Base-by-base conservation (phyloP, 805 yeast species). In the Candida succiphila region DNA sequence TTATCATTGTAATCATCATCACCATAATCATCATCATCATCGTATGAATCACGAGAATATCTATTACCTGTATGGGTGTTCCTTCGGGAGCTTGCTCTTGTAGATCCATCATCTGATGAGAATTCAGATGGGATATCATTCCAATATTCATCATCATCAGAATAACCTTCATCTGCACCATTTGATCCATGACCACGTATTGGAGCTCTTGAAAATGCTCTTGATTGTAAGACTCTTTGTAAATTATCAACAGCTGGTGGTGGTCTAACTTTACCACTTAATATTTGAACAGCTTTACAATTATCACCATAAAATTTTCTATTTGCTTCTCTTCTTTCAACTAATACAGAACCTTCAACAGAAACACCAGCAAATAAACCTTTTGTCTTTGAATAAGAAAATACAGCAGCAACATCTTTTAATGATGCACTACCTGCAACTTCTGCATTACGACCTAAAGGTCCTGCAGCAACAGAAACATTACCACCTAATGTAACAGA, bases 291-390 rank as follows among this genome's bases (percentile, higher is more conserved):
- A n/a, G 96, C 94, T 38, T 92, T 87, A 55, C 95, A 82, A 43
- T 71, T 75, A 45, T 68, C 70, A 25, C 98, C 97, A 53, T 89
- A 89, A 52, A 89, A 89, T 60, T 89, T 89, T 51, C 95, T 70
- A 59, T 89, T 89, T 19, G 97, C 95, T 49, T 92, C 97, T 60
- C 97, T 75, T 64, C 98, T 81, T 60, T 92, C 98, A n/a, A 92
- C 69, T 37, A 92, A 75, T 13, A 89, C 95, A 1, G 96, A 87
- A 21, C 98, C 98, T 61, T 89, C 98, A 33, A 89, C 70, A 2
- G 97, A 89, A 15, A 89, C 94, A 51, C 98, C 98, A 0, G 98
- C 98, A 61, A 85, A 89, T 32, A 92, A 68, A 42, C 98, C 98
- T 57, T 92, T 89, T 4, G 96, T 87, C 58, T 92, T 89, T 10